A percentile compares a stretch with the other conserved stretches of the same genome.
These are phyloP conservation scores for Miscanthus lutarioriparius DNA, from an alignment of 176 grass and related monocot species.

Conservation along the genomic window DNA sequence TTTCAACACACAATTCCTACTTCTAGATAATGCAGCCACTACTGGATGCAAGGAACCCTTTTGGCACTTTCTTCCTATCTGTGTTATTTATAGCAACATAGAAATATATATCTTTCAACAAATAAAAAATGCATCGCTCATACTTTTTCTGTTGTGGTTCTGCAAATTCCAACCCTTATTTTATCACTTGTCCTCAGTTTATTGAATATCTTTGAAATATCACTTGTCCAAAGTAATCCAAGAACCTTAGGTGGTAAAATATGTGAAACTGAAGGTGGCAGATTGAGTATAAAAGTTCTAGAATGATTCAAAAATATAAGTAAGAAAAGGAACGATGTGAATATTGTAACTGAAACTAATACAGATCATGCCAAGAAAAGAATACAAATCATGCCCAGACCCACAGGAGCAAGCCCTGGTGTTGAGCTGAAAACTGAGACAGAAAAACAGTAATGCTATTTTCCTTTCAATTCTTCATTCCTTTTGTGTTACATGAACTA, in stretches of 20 bases:
- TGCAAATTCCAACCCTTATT: not conserved
- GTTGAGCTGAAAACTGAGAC: constrained; percentile 8
- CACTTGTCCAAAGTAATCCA: not conserved
- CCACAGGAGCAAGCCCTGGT: not conserved
- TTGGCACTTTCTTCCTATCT: constrained; percentile 8
- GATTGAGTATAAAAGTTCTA: constrained; percentile 19
- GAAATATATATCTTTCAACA: not conserved
- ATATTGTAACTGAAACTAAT: constrained; percentile 33
- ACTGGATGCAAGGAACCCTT: not conserved
- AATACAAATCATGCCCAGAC: constrained; percentile 15
- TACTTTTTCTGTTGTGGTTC: not conserved
- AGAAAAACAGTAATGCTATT: constrained; percentile 16
- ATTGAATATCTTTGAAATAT: not conserved
- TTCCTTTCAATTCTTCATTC: not conserved
- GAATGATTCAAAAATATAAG: not conserved
- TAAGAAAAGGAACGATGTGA: constrained; percentile 22
- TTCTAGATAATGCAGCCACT: constrained; percentile 20
- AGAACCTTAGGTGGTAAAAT: constrained; percentile 22
- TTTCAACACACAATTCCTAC: constrained; percentile 5
- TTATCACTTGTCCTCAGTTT: constrained; percentile 1
- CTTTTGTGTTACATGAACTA: not conserved
- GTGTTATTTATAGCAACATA: constrained; percentile 12
- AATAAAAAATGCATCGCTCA: not conserved
- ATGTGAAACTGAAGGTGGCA: not conserved
- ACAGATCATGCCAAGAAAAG: constrained; percentile 18